A percentile compares a stretch with the other conserved stretches of the same genome.
Conservation (phyloP, 106 monocot genomes). For the Platanthera guangdongensis region DNA sequence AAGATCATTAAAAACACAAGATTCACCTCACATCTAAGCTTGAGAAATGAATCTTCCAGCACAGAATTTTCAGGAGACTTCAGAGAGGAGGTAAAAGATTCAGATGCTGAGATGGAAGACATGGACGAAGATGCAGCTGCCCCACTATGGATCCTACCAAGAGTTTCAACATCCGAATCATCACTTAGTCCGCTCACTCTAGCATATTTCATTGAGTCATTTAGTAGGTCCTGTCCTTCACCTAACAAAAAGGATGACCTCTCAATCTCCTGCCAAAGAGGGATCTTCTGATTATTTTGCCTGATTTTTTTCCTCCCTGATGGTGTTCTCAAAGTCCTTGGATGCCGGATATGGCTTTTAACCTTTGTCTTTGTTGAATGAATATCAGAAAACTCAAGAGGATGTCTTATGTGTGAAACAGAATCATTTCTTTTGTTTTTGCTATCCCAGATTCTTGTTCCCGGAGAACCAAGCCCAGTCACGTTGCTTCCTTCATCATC, state of each 20-base stretch:
- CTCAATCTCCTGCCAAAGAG: conserved; percentile 62
- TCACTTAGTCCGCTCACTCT: conserved; percentile 30
- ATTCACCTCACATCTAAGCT: conserved; percentile 88
- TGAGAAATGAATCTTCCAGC: conserved; percentile 77
- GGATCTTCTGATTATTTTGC: conserved; percentile 33
- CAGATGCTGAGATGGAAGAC: conserved; percentile 48
- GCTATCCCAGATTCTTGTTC: conserved; percentile 94
- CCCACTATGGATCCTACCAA: conserved; percentile 48
- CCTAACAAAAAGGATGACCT: conserved; percentile 52
- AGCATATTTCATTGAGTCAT: conserved; percentile 26
- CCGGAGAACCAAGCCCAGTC: conserved; percentile 87
- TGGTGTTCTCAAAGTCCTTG: conserved; percentile 35
- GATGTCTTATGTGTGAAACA: conserved; percentile 65
- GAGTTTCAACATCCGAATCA: conserved; percentile 40
- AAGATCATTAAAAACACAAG: not conserved
- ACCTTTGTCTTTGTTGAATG: conserved; percentile 37
- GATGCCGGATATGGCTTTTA: conserved; percentile 34
- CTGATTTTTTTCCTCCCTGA: conserved; percentile 61
- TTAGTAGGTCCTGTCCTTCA: conserved; percentile 42
- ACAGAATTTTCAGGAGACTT: conserved; percentile 41
- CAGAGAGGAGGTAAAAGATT: conserved; percentile 26
- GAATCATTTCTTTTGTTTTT: conserved; percentile 62
- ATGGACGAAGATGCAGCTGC: conserved; percentile 47
- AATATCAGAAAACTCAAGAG: conserved; percentile 69
- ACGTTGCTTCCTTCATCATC: conserved; percentile 65